These are phyloP conservation scores for Mucor indicus DNA, from an alignment of 371 early-diverging fungal genomes.

Conservation along the genomic window DNA sequence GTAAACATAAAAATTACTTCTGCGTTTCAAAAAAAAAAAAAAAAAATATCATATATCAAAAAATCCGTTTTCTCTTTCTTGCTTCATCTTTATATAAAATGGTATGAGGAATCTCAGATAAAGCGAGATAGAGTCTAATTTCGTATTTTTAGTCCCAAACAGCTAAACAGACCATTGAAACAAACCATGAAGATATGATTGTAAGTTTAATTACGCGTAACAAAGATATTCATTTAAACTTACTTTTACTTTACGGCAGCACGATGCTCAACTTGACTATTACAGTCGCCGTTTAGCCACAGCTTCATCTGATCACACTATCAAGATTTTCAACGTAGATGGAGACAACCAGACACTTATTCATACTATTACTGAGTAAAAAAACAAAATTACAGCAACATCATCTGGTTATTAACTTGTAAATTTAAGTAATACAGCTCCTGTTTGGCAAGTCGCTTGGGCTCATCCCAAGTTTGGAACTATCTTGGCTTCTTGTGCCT, in stretches of 20 bases:
- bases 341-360: constrained; percentile 77
- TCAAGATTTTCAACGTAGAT: constrained; percentile 90
- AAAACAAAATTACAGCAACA: neutral
- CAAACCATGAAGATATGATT: constrained; percentile 94
- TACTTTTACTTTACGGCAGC: constrained; percentile 49
- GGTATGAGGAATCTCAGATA: too few relatives aligned
- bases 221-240: constrained; percentile 5
- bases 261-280: constrained; percentile 98
- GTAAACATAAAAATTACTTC: too few relatives aligned
- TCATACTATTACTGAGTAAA: constrained; percentile 48
- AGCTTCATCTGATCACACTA: constrained; percentile 94
- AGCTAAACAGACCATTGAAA: constrained; percentile 71
- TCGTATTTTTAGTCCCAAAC: constrained; percentile 9
- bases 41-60: too few relatives aligned
- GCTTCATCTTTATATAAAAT: too few relatives aligned
- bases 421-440: constrained; percentile 83
- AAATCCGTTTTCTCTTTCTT: too few relatives aligned
- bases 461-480: constrained; percentile 97
- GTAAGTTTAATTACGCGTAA: constrained; percentile 45
- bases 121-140: too few relatives aligned
- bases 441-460: constrained; percentile 99
- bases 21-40: too few relatives aligned
- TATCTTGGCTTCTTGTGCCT: constrained; percentile 94
- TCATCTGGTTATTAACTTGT: neutral
- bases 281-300: constrained; percentile 96